Evolutionary conservation across 768 basidiomycete species (phyloP).

Genomic region (Leccinum arenicola): DNA sequence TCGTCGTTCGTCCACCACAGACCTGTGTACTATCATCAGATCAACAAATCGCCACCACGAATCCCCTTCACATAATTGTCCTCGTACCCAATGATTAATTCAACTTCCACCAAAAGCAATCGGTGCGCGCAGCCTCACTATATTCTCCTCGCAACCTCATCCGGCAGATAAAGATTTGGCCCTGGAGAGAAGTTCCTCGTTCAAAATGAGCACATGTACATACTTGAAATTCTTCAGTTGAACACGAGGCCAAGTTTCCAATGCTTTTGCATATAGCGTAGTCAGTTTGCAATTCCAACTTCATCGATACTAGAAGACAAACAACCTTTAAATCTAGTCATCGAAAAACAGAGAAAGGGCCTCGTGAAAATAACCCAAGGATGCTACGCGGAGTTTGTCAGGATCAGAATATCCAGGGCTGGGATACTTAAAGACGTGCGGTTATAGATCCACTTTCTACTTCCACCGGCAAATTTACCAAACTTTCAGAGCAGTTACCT

Average conservation of each 20-base stretch:
- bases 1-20: slow-evolving; percentile 10
- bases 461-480: slow-evolving; percentile 6
- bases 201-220: slow-evolving; percentile 2
- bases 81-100: background rate
- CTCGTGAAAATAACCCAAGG: slow-evolving; percentile 3
- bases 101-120: background rate
- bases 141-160: slow-evolving; percentile 1
- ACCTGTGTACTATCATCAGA: slow-evolving; percentile 6
- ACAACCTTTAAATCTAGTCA: slow-evolving; percentile 7
- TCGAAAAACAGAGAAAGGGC: slow-evolving; percentile 11
- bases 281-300: slow-evolving; percentile 11
- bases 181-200: slow-evolving; percentile 1
- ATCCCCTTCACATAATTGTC: background rate
- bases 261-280: slow-evolving; percentile 5
- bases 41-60: slow-evolving; percentile 4
- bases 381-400: slow-evolving; percentile 19
- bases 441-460: background rate
- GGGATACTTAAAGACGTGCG: slow-evolving; percentile 2
- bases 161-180: slow-evolving; percentile 8
- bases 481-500: slow-evolving; percentile 11
- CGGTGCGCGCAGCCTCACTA: background rate
- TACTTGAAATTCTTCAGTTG: background rate
- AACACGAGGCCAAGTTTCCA: slow-evolving; percentile 17
- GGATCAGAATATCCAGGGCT: slow-evolving; percentile 13
- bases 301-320: slow-evolving; percentile 14